Evolutionary conservation across 352 stramenopile genomes (phyloP).

Genomic region (Globisporangium nodosum): DNA sequence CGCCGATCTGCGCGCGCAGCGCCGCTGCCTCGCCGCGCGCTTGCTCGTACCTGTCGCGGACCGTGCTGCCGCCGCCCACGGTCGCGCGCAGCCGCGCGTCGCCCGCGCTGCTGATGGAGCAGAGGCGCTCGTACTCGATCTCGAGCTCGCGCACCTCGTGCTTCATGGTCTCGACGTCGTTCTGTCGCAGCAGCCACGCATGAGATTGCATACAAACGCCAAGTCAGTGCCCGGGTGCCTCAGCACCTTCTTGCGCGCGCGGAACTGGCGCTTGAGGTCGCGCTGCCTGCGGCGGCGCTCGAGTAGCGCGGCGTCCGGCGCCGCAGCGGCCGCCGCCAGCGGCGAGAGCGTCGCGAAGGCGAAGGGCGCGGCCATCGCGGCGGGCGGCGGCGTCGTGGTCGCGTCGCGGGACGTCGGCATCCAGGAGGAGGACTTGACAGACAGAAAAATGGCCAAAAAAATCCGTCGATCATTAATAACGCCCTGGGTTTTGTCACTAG

Average conservation of each 20-base stretch:
- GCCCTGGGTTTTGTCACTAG: too few relatives aligned
- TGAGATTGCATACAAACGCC: background rate
- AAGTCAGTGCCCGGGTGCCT: background rate
- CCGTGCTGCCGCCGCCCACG: too few relatives aligned
- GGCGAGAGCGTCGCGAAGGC: conserved; percentile 14
- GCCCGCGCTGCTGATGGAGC: conserved; percentile 14
- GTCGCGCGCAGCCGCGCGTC: conserved; percentile 1
- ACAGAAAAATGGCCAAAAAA: too few relatives aligned
- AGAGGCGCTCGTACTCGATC: conserved; percentile 22
- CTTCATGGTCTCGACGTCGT: conserved; percentile 39
- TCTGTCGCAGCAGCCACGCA: conserved; percentile 10
- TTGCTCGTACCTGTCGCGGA: conserved; percentile 25
- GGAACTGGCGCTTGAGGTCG: conserved; percentile 15
- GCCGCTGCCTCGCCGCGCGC: conserved; percentile 25
- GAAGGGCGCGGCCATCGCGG: conserved; percentile 1
- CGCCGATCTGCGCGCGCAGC: conserved; percentile 27
- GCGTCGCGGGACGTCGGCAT: background rate
- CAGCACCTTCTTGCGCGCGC: conserved; percentile 12
- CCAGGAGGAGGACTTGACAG: too few relatives aligned
- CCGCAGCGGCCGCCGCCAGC: background rate
- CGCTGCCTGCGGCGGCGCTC: conserved; percentile 16
- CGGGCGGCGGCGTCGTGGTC: background rate
- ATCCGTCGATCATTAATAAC: too few relatives aligned
- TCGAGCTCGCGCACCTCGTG: conserved; percentile 29
- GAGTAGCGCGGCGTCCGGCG: conserved; percentile 3